Evolutionary conservation across 116 monocot genomes (phyloP).

Genomic region (Iris pallida): DNA sequence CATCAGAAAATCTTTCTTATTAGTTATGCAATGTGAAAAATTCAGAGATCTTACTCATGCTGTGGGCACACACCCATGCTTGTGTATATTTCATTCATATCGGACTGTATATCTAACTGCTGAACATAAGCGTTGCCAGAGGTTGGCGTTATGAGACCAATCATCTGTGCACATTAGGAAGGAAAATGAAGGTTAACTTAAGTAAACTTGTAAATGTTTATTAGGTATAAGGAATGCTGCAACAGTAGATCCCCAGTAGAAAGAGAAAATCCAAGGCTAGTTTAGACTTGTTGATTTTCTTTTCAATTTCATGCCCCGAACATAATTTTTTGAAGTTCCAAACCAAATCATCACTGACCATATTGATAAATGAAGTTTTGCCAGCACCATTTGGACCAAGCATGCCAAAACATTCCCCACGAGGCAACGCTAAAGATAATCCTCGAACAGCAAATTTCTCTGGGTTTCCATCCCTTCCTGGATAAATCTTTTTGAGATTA

Average conservation of each 20-base stretch:
- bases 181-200: too few species aligned
- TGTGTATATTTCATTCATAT: constrained; percentile 62
- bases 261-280: too few species aligned
- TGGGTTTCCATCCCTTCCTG: constrained; percentile 68
- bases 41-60: constrained; percentile 50
- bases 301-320: too few species aligned
- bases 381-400: constrained; percentile 95
- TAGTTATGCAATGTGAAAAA: neutral
- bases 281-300: too few species aligned
- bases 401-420: constrained; percentile 78
- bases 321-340: neutral
- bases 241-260: too few species aligned
- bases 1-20: neutral
- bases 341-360: constrained; percentile 33
- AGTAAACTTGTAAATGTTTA: too few species aligned
- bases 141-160: constrained; percentile 57
- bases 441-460: constrained; percentile 71
- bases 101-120: constrained; percentile 45
- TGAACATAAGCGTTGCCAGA: constrained; percentile 66
- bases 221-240: too few species aligned
- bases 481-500: constrained; percentile 59
- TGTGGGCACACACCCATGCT: constrained; percentile 89
- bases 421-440: constrained; percentile 66
- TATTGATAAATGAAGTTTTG: constrained; percentile 84
- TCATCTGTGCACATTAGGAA: constrained; percentile 44